Base-by-base conservation (phyloP, 2,329 filamentous ascomycete species). In the Pezicula carpinea region DNA sequence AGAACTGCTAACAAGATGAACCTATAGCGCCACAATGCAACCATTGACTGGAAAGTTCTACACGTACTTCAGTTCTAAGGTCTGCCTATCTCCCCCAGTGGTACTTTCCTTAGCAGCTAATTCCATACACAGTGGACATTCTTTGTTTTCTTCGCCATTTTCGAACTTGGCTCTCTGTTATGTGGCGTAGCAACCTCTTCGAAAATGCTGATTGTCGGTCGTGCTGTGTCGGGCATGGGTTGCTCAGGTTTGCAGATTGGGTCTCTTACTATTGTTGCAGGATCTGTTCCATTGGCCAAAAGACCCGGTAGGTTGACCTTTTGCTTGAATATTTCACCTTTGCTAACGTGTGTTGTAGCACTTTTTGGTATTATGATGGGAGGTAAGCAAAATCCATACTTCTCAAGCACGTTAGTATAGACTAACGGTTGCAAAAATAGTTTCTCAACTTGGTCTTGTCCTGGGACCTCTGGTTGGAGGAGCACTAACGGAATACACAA, bases 101-200 rank as follows among this genome's bases (percentile, higher is more conserved):
- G 5, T 18, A 5, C 19, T 10, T 17, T 26, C 33, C 17, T 15
- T 29, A 26, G 5, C 33, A 14, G 14, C 13, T 19, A 15, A 15
- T 41, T 31, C 18, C n/a, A 15, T 32, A 26, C 11, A 14, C 40
- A 50, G 48, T 50, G 39, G 21, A 50, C 48, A 17, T 47, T 50
- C 43, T n/a, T 50, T 14, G 44, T 23, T 17, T 50, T 47, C n/a
- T 66, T 82, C 32, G 52, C 63, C 33, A 48, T 79, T 31, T 82
- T 82, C 51, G 76, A 80, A 55, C 19, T 79, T 1, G 79, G 79
- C 4, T 77, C 73, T 0, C 54, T 76, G 5, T 61, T 82, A 19
- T 81, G 77, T 46, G 78, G 63, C 47, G 53, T 69, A 46, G 71
- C 77, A 0, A 64, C 57, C 1, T 74, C 67, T n/a, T 76, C 73